Base-by-base conservation (phyloP, 208 protist species). In the Trypanosoma platydactyli region DNA sequence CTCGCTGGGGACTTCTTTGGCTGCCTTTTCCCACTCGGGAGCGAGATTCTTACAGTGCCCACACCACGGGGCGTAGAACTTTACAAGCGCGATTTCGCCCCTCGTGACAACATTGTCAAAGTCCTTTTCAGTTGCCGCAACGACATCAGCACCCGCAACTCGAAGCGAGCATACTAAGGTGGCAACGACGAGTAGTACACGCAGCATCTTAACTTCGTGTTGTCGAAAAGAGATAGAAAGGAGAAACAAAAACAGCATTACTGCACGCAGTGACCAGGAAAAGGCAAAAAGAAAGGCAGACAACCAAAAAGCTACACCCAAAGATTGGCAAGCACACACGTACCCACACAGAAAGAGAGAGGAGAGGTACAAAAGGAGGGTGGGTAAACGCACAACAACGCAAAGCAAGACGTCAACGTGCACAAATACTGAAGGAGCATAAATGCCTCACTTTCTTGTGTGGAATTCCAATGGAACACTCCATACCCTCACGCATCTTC, bases 31-130 rank as follows among this genome's bases (percentile, higher is more conserved):
- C 59, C 79, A 95, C 70, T 95, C 90, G 18, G 94, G 93, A 3
- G 84, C 92, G 30, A 97, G 78, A 64, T 91, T 93, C 68, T 97
- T 91, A 86, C 97, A 98, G 81, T 98, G 94, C 35, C 94, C 94
- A 75, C 97, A 98, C 94, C 94, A 98, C 58, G 93, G 92, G 27
- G 91, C 89, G 55, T 94, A 98, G 72, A 98, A 99, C 76, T 98
- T 97, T 35, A 98, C 81, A 22, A 97, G 73, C 11, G 78, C 73
- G 3, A 94, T 52, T 24, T 85, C 81, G 35, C 44, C 55, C 5
- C 58, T 75, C 40, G 38, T 64, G 51, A 96, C 68, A 44, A 79
- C 42, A 12, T 64, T 56, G 52, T 92, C 76, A 60, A 97, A 92
- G 78, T 93, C 81, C 20, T 55, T 63, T 35, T 81, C 76, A 15